Conservation (phyloP, 306 rosid species). For the Sesbania bispinosa region DNA sequence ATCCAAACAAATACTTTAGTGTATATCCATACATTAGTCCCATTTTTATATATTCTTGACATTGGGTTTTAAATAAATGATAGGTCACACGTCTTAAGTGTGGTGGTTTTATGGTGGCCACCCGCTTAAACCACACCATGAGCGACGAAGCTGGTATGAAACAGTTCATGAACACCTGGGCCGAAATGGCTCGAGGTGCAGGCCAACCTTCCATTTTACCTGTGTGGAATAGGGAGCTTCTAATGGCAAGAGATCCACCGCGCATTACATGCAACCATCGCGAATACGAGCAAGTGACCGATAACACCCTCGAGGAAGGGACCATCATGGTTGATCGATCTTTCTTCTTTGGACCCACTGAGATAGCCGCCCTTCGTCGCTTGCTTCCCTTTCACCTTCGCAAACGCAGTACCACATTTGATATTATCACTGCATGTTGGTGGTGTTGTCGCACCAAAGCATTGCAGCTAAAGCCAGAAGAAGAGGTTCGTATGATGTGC, state of each 20-base stretch:
- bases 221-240: conserved; percentile 33
- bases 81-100: conserved; percentile 39
- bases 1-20: no score
- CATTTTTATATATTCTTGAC: not conserved
- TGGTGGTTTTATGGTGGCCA: conserved; percentile 29
- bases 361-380: conserved; percentile 5
- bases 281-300: not conserved
- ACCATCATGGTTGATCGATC: not conserved
- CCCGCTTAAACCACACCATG: conserved; percentile 6
- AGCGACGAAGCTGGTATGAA: not conserved
- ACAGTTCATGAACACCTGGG: conserved; percentile 8
- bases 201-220: conserved; percentile 24
- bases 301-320: not conserved
- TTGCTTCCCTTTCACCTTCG: conserved; percentile 5
- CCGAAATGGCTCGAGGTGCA: conserved; percentile 31
- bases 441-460: conserved; percentile 41
- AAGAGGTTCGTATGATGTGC: conserved; percentile 16
- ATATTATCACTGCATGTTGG: conserved; percentile 15
- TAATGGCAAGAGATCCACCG: conserved; percentile 32
- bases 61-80: not conserved
- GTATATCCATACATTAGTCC: no score
- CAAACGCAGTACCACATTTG: conserved; percentile 18
- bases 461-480: conserved; percentile 5
- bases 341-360: conserved; percentile 18
- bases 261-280: conserved; percentile 26